These are phyloP conservation scores for Ambrosiella beaveri DNA, from an alignment of 2,329 filamentous ascomycete genomes.

Conservation along the genomic window DNA sequence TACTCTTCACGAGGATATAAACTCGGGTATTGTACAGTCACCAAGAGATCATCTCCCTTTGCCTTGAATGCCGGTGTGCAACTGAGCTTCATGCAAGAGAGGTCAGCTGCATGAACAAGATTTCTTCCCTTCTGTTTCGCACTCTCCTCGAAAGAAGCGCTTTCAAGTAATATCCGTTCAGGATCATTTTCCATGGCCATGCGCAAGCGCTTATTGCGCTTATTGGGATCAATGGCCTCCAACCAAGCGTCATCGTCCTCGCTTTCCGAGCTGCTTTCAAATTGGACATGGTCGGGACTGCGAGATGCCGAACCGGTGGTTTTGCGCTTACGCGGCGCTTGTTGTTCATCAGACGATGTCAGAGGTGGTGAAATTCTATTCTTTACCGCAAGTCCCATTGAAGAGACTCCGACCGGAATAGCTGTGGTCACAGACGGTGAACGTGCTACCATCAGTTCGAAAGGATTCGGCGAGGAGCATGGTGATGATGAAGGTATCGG, in stretches of 20 bases:
- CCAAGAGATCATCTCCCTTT: slow-evolving; percentile 34
- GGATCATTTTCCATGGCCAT: slow-evolving; percentile 11
- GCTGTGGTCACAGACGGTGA: slow-evolving; percentile 1
- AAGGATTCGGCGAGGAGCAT: slow-evolving; percentile 12
- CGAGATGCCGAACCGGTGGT: slow-evolving; percentile 19
- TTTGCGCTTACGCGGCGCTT: slow-evolving; percentile 30
- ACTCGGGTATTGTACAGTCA: slow-evolving; percentile 75
- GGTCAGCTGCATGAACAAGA: slow-evolving; percentile 42
- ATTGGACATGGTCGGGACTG: slow-evolving; percentile 32
- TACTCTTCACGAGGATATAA: slow-evolving; percentile 50
- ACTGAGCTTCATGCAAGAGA: slow-evolving; percentile 33
- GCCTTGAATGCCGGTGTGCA: slow-evolving; percentile 34
- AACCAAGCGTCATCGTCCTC: slow-evolving; percentile 36
- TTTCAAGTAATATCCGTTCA: slow-evolving; percentile 5
- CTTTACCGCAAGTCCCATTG: background rate
- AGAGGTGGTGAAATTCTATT: slow-evolving; percentile 8
- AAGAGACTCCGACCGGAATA: background rate
- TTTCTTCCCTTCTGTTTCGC: slow-evolving; percentile 22
- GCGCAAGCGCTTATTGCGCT: slow-evolving; percentile 24
- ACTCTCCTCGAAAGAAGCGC: slow-evolving; percentile 4
- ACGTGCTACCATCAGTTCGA: slow-evolving; percentile 5
- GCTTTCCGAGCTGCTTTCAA: slow-evolving; percentile 33
- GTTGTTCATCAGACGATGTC: slow-evolving; percentile 9
- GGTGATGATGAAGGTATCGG: slow-evolving; percentile 7
- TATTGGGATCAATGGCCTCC: slow-evolving; percentile 26